phyloP scores from a whole-genome alignment of 768 basidiomycete species.

The Lentinula sp. region DNA sequence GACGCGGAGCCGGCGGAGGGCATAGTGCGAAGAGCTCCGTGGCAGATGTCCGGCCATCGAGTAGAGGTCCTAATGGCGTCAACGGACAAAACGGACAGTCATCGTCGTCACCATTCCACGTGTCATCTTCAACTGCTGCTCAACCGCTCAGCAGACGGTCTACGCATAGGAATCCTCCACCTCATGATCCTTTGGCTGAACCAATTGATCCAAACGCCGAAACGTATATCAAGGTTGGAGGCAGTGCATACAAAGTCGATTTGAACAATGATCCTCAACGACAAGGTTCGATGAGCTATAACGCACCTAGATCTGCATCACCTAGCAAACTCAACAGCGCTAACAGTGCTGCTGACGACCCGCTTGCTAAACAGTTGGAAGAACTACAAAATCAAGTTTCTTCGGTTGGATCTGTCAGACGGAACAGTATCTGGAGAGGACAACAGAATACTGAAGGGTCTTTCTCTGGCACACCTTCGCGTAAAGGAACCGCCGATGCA shows the following conservation, averaged over 20 bases:
- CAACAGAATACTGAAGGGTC: neutral
- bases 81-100: slow-evolving; percentile 21
- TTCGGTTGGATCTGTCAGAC: slow-evolving; percentile 40
- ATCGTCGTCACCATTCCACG: slow-evolving; percentile 7
- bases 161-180: slow-evolving; percentile 14
- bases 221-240: slow-evolving; percentile 67
- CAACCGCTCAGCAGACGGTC: slow-evolving; percentile 18
- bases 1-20: slow-evolving; percentile 63
- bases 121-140: slow-evolving; percentile 12
- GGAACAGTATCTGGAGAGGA: slow-evolving; percentile 32
- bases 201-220: slow-evolving; percentile 59
- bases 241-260: slow-evolving; percentile 63
- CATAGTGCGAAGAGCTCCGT: slow-evolving; percentile 30
- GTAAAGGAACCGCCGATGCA: slow-evolving; percentile 7
- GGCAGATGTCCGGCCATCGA: slow-evolving; percentile 20
- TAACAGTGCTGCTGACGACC: slow-evolving; percentile 36
- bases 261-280: slow-evolving; percentile 57
- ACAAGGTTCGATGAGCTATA: slow-evolving; percentile 15
- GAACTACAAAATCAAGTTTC: slow-evolving; percentile 45
- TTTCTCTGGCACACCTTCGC: neutral
- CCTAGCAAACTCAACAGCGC: slow-evolving; percentile 24
- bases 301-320: slow-evolving; percentile 21
- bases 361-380: slow-evolving; percentile 61
- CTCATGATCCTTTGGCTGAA: slow-evolving; percentile 45
- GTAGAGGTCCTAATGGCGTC: slow-evolving; percentile 18